Percentiles rank a stretch among this genome's conserved stretches.
phyloP scores from a whole-genome alignment of 345 rosid genomes.

The Litchi chinensis region DNA sequence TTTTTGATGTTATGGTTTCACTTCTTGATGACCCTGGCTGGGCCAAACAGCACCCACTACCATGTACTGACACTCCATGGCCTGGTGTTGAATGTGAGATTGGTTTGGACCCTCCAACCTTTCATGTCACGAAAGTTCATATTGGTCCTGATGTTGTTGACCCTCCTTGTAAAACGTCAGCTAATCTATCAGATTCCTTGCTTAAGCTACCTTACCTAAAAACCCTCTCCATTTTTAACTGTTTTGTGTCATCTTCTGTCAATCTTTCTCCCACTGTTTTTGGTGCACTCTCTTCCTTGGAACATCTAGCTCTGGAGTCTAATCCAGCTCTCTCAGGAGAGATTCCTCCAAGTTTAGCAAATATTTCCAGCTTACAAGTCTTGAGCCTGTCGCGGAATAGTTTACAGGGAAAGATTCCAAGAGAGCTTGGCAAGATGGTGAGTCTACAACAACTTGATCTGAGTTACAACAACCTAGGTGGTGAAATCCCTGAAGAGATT shows the following conservation, averaged over 20 bases:
- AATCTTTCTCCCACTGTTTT: conserved; percentile 35
- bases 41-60: conserved; percentile 41
- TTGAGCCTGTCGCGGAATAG: conserved; percentile 42
- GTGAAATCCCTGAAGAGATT: conserved; percentile 45
- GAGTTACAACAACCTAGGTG: conserved; percentile 44
- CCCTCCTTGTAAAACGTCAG: conserved; percentile 46
- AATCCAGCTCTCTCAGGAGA: conserved; percentile 44
- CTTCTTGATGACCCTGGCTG: conserved; percentile 45
- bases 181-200: conserved; percentile 40
- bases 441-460: conserved; percentile 48
- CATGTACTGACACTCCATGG: conserved; percentile 60
- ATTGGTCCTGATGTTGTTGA: conserved; percentile 42
- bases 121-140: conserved; percentile 48
- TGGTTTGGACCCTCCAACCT: conserved; percentile 29
- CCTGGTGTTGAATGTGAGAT: conserved; percentile 52
- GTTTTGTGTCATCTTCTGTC: conserved; percentile 36
- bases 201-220: conserved; percentile 44
- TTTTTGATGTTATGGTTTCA: conserved; percentile 40
- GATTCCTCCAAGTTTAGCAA: conserved; percentile 37
- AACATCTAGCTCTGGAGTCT: conserved; percentile 43
- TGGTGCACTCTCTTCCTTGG: conserved; percentile 35
- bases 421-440: conserved; percentile 32
- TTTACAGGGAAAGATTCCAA: conserved; percentile 38
- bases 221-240: conserved; percentile 44
- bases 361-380: conserved; percentile 30